Evolutionary conservation across 768 basidiomycete genomes (phyloP).

Genomic region (Boletellus ananiceps): DNA sequence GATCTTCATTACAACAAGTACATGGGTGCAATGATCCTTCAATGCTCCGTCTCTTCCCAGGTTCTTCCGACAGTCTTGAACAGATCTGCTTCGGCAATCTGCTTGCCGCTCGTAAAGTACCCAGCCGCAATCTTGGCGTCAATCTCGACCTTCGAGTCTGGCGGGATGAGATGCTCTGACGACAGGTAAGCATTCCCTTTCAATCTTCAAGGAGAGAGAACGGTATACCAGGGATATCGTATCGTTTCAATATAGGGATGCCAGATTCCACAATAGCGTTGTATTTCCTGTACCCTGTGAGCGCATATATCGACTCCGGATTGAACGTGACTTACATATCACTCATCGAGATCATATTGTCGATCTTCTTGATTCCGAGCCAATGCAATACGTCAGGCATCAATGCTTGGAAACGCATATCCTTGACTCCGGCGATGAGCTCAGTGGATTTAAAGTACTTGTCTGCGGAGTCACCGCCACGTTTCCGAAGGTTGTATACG

Average conservation of each 20-base stretch:
- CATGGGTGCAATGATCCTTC: conserved; percentile 1
- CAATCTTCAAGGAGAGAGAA: no score
- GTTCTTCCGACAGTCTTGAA: conserved; percentile 82
- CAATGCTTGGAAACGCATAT: conserved; percentile 90
- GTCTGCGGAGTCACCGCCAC: conserved; percentile 88
- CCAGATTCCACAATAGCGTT: conserved; percentile 89
- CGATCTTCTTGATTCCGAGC: conserved; percentile 87
- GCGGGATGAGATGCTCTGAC: conserved; percentile 79
- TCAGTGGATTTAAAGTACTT: conserved; percentile 94
- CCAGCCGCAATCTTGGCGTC: conserved; percentile 95
- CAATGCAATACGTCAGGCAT: conserved; percentile 98
- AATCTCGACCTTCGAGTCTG: conserved; percentile 89
- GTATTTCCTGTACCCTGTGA: conserved; percentile 64
- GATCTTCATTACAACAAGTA: conserved; percentile 3
- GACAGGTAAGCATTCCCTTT: background rate
- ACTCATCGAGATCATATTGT: conserved; percentile 88
- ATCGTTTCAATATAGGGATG: conserved; percentile 74
- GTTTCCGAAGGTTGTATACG: conserved; percentile 95
- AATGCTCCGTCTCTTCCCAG: conserved; percentile 91
- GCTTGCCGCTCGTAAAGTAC: conserved; percentile 81
- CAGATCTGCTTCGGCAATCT: conserved; percentile 73
- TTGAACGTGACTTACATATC: conserved; percentile 49
- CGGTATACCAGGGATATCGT: conserved; percentile 75
- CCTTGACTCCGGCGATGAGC: conserved; percentile 90
- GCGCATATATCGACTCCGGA: background rate